Percentiles rank a stretch among this genome's conserved stretches.
phyloP scores from a whole-genome alignment of 768 basidiomycete genomes.

The Hydnum rufescens region DNA sequence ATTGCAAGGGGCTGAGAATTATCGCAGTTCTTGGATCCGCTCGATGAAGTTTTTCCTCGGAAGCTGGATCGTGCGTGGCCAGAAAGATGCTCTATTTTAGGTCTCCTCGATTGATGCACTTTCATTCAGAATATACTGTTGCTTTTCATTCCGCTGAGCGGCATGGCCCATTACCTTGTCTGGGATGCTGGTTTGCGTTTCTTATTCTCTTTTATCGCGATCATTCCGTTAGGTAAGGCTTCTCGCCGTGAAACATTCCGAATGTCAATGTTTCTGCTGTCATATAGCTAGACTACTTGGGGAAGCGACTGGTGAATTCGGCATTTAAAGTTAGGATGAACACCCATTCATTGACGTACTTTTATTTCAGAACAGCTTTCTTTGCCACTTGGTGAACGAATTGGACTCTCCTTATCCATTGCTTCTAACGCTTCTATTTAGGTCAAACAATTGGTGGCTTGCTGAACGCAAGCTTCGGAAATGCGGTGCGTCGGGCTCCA shows the following conservation, averaged over 20 bases:
- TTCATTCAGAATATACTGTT: slow-evolving; percentile 32
- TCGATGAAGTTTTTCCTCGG: no score
- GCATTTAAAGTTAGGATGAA: not conserved
- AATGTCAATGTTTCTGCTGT: not conserved
- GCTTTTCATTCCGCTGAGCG: slow-evolving; percentile 57
- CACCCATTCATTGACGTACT: not conserved
- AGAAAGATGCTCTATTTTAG: no score
- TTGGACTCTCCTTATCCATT: not conserved
- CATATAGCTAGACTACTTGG: slow-evolving; percentile 37
- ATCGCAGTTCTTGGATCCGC: no score
- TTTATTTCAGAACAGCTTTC: slow-evolving; percentile 41
- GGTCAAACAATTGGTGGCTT: slow-evolving; percentile 53
- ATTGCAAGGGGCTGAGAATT: no score
- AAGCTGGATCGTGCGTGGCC: no score
- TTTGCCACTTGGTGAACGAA: slow-evolving; percentile 44
- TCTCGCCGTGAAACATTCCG: slow-evolving; percentile 1
- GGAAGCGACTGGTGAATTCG: slow-evolving; percentile 32
- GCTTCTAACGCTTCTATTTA: not conserved
- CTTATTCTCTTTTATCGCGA: slow-evolving; percentile 57
- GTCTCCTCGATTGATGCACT: no score
- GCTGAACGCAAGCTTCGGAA: slow-evolving; percentile 41
- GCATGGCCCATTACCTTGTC: slow-evolving; percentile 37
- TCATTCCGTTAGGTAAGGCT: slow-evolving; percentile 56
- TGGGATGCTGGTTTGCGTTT: slow-evolving; percentile 70
- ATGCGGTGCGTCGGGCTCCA: slow-evolving; percentile 1